Conservation (phyloP, 805 yeast species). For the Yueomyces sinensis region DNA sequence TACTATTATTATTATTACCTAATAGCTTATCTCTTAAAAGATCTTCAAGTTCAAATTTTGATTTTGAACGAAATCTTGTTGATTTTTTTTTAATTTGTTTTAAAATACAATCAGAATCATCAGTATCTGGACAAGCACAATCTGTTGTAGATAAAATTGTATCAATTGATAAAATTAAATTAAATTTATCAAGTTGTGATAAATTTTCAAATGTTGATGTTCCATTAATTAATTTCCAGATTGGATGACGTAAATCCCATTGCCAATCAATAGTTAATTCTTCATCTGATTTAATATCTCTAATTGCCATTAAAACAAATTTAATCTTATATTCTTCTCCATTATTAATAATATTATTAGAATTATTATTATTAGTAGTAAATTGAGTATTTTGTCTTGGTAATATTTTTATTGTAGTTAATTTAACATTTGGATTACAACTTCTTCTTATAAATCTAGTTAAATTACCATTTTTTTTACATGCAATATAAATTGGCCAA, state of each 20-base stretch:
- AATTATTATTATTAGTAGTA: conserved; percentile 11
- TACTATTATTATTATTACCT: not conserved
- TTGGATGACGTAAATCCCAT: conserved; percentile 77
- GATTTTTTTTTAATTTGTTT: conserved; percentile 51
- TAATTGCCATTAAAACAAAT: conserved; percentile 44
- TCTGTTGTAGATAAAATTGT: conserved; percentile 48
- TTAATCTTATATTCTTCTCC: conserved; percentile 28
- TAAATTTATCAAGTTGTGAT: conserved; percentile 37
- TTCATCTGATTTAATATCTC: conserved; percentile 45
- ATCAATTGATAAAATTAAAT: conserved; percentile 48
- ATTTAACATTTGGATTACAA: conserved; percentile 63
- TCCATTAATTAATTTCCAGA: conserved; percentile 37
- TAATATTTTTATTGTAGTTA: conserved; percentile 32
- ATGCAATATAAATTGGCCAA: conserved; percentile 60
- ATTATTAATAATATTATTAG: not conserved
- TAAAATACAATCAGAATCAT: conserved; percentile 41
- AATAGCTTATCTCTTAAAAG: not conserved
- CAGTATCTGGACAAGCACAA: conserved; percentile 33
- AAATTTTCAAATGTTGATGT: conserved; percentile 39
- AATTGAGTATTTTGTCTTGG: not conserved
- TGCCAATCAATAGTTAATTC: conserved; percentile 79
- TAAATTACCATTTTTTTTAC: conserved; percentile 74
- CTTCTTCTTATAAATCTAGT: conserved; percentile 63
- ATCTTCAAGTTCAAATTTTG: no score
- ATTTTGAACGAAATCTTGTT: conserved; percentile 27